Conservation (phyloP, 441 rosid genomes). For the Omphalea diandra region DNA sequence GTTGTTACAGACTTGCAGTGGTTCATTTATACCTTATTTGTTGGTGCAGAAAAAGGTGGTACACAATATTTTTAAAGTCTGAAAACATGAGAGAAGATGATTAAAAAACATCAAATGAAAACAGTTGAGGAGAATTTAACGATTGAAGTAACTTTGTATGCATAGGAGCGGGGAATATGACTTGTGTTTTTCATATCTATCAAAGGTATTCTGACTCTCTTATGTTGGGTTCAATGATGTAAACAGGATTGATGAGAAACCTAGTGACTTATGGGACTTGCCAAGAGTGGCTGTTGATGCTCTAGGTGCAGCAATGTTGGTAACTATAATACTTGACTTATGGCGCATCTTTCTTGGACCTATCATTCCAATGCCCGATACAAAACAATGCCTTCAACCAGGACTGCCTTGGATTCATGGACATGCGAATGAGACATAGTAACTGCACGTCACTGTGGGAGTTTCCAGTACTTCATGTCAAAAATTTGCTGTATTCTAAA, state of each 20-base stretch:
- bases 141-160: background rate
- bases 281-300: constrained; percentile 90
- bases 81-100: background rate
- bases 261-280: constrained; percentile 77
- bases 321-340: constrained; percentile 87
- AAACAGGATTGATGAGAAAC: constrained; percentile 88
- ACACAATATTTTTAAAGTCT: no score
- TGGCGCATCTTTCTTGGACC: constrained; percentile 98
- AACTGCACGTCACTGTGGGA: background rate
- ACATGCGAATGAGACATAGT: constrained; percentile 35
- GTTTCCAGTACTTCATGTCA: constrained; percentile 14
- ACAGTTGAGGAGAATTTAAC: background rate
- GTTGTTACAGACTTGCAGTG: background rate
- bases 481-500: constrained; percentile 15
- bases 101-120: background rate
- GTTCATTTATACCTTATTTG: constrained; percentile 2
- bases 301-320: constrained; percentile 98
- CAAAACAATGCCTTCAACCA: constrained; percentile 60
- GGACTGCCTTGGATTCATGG: constrained; percentile 88
- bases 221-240: background rate
- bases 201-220: background rate
- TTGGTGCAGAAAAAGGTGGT: background rate
- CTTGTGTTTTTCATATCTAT: background rate
- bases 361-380: constrained; percentile 54
- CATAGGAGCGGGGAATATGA: background rate